phyloP scores from a whole-genome alignment of 306 rosid species.

The Fragaria ananassa region DNA sequence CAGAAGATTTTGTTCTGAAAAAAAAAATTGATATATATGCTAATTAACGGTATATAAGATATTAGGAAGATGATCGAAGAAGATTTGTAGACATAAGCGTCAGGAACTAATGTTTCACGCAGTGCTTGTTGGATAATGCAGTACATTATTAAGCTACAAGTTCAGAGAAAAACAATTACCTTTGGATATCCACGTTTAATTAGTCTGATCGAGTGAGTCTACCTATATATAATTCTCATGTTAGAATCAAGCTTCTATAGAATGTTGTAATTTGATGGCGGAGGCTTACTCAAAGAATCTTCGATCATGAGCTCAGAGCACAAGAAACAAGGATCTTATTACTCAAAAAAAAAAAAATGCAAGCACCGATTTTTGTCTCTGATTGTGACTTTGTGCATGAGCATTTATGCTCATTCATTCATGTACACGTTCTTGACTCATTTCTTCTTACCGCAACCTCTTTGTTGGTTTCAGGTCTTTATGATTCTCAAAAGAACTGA shows the following conservation, averaged over 20 bases:
- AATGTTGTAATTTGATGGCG: not conserved
- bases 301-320: not conserved
- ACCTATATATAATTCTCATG: not conserved
- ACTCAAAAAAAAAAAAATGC: not conserved
- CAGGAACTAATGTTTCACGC: not conserved
- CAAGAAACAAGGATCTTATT: too few species aligned
- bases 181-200: slow-evolving; percentile 6
- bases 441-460: not conserved
- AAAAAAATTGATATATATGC: not conserved
- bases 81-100: not conserved
- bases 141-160: not conserved
- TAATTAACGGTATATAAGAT: not conserved
- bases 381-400: not conserved
- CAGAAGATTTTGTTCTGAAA: slow-evolving; percentile 40
- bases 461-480: not conserved
- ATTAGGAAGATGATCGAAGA: slow-evolving; percentile 12
- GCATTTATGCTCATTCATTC: not conserved
- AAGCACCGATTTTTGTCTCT: not conserved
- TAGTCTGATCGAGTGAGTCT: not conserved
- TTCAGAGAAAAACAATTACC: slow-evolving; percentile 5
- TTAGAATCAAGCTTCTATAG: slow-evolving; percentile 1
- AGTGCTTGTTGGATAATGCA: not conserved
- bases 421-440: not conserved
- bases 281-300: not conserved
- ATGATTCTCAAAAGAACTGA: not conserved